These are phyloP conservation scores for Trypanosoma melophagium DNA, from an alignment of 208 protist species.

Conservation along the genomic window DNA sequence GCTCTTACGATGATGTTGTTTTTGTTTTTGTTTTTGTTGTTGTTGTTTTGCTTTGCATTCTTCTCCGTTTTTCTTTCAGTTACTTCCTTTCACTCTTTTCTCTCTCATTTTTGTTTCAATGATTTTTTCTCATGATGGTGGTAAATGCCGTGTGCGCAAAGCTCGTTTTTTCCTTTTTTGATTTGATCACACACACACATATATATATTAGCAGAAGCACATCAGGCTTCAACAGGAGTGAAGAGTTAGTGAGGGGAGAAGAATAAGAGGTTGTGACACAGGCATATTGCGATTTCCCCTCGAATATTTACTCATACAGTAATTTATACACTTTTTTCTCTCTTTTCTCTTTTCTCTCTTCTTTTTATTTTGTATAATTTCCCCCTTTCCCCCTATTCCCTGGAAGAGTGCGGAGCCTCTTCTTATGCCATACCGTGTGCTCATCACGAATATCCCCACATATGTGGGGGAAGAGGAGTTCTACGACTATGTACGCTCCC, in stretches of 20 bases:
- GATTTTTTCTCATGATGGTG: conserved; percentile 15
- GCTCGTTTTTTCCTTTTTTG: conserved; percentile 5
- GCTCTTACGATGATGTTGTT: too few relatives aligned
- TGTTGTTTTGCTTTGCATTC: neutral
- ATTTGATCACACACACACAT: conserved; percentile 10
- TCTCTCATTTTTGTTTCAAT: conserved; percentile 13
- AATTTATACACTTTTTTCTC: neutral
- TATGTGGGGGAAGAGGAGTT: conserved; percentile 33
- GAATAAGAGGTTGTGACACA: too few relatives aligned
- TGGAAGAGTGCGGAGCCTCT: neutral
- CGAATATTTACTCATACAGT: too few relatives aligned
- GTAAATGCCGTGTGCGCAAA: neutral
- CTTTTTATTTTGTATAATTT: conserved; percentile 14
- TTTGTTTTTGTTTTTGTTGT: too few relatives aligned
- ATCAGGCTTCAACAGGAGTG: too few relatives aligned
- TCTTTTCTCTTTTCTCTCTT: conserved; percentile 10
- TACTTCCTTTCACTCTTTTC: conserved; percentile 2
- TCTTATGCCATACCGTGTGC: conserved; percentile 30
- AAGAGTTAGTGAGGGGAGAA: too few relatives aligned
- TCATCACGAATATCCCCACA: conserved; percentile 34
- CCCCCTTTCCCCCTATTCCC: neutral
- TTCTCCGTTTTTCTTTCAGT: neutral
- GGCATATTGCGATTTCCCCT: too few relatives aligned
- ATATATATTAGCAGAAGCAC: too few relatives aligned
- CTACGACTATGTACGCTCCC: conserved; percentile 43